phyloP scores from a whole-genome alignment of 352 stramenopile genomes.

The Pythium insidiosum region DNA sequence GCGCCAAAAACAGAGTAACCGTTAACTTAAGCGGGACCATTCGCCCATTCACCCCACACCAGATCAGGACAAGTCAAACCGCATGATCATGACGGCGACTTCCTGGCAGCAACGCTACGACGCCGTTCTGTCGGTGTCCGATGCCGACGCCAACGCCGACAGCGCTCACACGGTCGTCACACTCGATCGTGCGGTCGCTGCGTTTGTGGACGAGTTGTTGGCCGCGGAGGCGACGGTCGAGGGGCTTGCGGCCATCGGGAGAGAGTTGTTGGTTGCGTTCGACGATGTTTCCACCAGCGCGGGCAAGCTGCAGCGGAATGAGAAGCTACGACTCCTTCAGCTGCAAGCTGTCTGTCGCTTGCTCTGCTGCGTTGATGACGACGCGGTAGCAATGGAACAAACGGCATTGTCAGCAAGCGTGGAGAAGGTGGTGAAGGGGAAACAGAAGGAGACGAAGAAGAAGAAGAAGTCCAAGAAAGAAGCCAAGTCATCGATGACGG shows the following conservation, averaged over 20 bases:
- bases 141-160: background rate
- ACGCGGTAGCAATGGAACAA: background rate
- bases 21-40: too few relatives aligned
- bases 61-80: too few relatives aligned
- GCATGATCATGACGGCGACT: background rate
- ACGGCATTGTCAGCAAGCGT: background rate
- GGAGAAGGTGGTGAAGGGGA: constrained; percentile 11
- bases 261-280: constrained; percentile 5
- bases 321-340: constrained; percentile 50
- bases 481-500: background rate
- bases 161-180: too few relatives aligned
- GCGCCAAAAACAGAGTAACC: too few relatives aligned
- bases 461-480: constrained; percentile 19
- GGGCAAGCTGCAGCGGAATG: constrained; percentile 11
- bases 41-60: too few relatives aligned
- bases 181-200: constrained; percentile 1
- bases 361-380: constrained; percentile 25
- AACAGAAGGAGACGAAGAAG: constrained; percentile 22
- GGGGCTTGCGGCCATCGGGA: too few relatives aligned
- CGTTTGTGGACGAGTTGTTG: too few relatives aligned
- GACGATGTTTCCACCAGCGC: constrained; percentile 8
- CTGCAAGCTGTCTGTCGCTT: constrained; percentile 58
- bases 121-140: constrained; percentile 1
- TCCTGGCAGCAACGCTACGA: constrained; percentile 20
- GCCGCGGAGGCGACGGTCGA: too few relatives aligned